A percentile compares a stretch with the other conserved stretches of the same genome.
Evolutionary conservation across 139 green algal species (phyloP).

Genomic region (Chlorella ohadii): DNA sequence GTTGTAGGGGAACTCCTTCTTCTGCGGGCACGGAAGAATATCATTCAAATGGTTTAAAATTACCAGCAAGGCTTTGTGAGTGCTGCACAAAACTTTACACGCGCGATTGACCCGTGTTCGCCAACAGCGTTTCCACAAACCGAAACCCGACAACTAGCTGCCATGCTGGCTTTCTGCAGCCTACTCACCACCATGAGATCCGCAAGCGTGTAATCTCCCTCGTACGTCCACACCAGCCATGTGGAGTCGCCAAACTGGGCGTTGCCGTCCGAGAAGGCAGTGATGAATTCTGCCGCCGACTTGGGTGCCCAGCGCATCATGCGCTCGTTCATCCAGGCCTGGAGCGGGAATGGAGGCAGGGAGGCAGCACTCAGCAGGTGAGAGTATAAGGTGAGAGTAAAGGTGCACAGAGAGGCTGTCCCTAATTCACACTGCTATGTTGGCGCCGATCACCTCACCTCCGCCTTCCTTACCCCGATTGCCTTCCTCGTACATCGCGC

Average conservation of each 20-base stretch:
- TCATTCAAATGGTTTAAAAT: no score
- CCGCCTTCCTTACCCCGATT: neutral
- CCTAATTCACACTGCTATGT: no score
- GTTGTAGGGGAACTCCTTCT: conserved; percentile 93
- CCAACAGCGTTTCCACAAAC: no score
- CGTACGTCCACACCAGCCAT: conserved; percentile 85
- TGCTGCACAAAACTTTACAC: no score
- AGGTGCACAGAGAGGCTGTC: no score
- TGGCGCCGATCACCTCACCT: neutral
- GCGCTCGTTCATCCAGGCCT: conserved; percentile 98
- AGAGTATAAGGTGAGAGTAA: no score
- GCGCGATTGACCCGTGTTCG: no score
- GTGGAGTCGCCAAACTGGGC: conserved; percentile 40
- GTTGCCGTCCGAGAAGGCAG: conserved; percentile 82
- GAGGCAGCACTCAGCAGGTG: no score
- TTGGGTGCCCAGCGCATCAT: conserved; percentile 75
- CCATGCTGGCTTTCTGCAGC: no score
- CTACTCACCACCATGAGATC: conserved; percentile 67
- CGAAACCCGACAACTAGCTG: no score
- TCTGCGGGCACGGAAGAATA: conserved; percentile 43
- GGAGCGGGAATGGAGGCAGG: neutral
- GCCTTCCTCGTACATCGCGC: no score
- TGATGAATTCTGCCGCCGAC: conserved; percentile 83
- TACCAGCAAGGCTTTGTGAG: no score
- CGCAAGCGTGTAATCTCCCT: conserved; percentile 81